Conservation (phyloP, 306 rosid species). For the Coriaria nepalensis region DNA sequence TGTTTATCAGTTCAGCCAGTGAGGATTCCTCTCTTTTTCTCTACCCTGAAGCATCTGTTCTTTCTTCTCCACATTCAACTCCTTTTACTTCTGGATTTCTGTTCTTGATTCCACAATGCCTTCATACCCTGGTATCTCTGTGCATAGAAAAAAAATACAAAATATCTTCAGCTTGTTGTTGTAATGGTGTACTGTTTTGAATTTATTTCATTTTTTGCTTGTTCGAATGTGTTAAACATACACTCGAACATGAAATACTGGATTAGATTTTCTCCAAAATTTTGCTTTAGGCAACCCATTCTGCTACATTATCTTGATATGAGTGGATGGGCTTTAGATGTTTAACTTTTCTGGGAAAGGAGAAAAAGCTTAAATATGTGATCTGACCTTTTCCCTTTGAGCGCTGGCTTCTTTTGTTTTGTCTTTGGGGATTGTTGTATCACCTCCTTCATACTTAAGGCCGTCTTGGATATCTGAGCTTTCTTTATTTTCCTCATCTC, state of each 20-base stretch:
- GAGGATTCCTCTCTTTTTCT: slow-evolving; percentile 9
- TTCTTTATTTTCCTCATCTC: slow-evolving; percentile 2
- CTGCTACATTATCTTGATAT: too few species aligned
- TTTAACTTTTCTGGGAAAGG: not conserved
- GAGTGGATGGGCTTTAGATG: not conserved
- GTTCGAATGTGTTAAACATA: not conserved
- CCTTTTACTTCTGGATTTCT: slow-evolving; percentile 14
- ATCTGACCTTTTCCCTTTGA: slow-evolving; percentile 13
- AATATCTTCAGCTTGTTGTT: not conserved
- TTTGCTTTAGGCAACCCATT: too few species aligned
- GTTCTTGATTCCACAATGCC: not conserved
- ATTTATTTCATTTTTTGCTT: not conserved
- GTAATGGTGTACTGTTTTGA: too few species aligned
- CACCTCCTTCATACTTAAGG: slow-evolving; percentile 2
- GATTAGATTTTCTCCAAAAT: too few species aligned
- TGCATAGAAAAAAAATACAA: slow-evolving; percentile 4
- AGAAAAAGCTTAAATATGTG: not conserved
- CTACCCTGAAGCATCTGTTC: slow-evolving; percentile 4
- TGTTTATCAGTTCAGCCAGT: slow-evolving; percentile 11
- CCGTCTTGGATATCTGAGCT: slow-evolving; percentile 1
- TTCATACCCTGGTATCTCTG: slow-evolving; percentile 8
- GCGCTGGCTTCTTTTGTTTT: not conserved
- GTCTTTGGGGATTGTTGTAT: not conserved
- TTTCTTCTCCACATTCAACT: slow-evolving; percentile 10
- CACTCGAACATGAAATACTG: not conserved